These are phyloP conservation scores for Rosa rugosa DNA, from an alignment of 306 rosid species.

Conservation along the genomic window DNA sequence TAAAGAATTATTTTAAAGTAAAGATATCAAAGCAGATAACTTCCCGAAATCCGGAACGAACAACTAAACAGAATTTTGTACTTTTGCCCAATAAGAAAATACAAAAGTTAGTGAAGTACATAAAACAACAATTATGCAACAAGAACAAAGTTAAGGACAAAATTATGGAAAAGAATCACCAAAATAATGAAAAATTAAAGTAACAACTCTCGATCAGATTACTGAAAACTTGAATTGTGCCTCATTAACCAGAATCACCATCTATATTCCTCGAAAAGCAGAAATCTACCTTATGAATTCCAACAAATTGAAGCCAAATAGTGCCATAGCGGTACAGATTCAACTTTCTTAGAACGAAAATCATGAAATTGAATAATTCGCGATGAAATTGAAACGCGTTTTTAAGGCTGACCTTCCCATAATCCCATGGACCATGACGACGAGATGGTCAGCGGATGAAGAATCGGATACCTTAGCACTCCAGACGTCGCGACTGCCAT, in stretches of 20 bases:
- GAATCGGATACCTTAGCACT: constrained; percentile 66
- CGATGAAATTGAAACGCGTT: background rate
- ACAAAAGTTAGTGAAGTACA: background rate
- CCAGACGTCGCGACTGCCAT: constrained; percentile 78
- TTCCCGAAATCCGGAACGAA: background rate
- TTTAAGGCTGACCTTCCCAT: constrained; percentile 63
- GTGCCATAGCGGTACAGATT: background rate
- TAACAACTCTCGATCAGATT: too few relatives aligned
- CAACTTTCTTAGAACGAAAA: background rate
- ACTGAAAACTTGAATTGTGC: too few relatives aligned
- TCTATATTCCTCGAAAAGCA: too few relatives aligned
- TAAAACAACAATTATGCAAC: background rate
- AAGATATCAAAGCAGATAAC: background rate
- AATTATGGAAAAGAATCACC: background rate
- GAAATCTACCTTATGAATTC: background rate
- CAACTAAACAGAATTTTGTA: too few relatives aligned
- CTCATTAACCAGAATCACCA: too few relatives aligned
- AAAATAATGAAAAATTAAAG: background rate
- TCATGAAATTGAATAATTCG: background rate
- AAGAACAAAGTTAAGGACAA: background rate
- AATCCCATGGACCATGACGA: constrained; percentile 92
- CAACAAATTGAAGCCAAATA: background rate
- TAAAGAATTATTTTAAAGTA: too few relatives aligned
- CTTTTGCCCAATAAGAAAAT: too few relatives aligned
- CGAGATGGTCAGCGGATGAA: constrained; percentile 83